A percentile compares a stretch with the other conserved stretches of the same genome.
These are phyloP conservation scores for Xylaria sp. DNA, from an alignment of 2,329 filamentous ascomycete genomes.

Conservation along the genomic window DNA sequence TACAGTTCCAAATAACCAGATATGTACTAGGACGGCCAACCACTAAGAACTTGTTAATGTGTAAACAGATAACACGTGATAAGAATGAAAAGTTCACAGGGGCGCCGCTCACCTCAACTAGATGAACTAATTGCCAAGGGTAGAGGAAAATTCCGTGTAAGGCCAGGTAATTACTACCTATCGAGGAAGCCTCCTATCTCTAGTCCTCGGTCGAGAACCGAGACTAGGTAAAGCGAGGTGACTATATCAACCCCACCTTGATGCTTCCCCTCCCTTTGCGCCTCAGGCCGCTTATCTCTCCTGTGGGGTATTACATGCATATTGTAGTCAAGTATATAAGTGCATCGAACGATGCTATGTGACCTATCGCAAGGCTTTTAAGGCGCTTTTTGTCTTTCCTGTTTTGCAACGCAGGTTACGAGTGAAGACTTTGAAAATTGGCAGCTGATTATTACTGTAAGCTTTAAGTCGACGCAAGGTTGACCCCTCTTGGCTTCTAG, in stretches of 20 bases:
- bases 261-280: conserved; percentile 22
- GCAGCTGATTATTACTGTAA: neutral
- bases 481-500: neutral
- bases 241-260: conserved; percentile 31
- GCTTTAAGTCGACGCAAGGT: neutral
- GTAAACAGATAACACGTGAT: neutral
- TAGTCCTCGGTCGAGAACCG: conserved; percentile 9
- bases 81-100: conserved; percentile 4
- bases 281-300: conserved; percentile 29
- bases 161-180: neutral
- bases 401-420: neutral
- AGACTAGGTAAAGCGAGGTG: conserved; percentile 16
- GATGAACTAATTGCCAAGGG: neutral
- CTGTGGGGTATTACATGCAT: conserved; percentile 33
- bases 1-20: neutral
- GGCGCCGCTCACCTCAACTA: neutral
- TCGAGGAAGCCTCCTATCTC: conserved; percentile 12
- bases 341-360: conserved; percentile 13
- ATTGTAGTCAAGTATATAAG: conserved; percentile 23
- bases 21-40: neutral
- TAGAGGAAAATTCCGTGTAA: neutral
- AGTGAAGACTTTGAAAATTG: neutral
- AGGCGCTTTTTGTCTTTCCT: neutral
- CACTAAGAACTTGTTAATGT: neutral
- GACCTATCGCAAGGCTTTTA: neutral